Conservation (phyloP, 2,329 filamentous ascomycete species). For the Claviceps humidiphila region DNA sequence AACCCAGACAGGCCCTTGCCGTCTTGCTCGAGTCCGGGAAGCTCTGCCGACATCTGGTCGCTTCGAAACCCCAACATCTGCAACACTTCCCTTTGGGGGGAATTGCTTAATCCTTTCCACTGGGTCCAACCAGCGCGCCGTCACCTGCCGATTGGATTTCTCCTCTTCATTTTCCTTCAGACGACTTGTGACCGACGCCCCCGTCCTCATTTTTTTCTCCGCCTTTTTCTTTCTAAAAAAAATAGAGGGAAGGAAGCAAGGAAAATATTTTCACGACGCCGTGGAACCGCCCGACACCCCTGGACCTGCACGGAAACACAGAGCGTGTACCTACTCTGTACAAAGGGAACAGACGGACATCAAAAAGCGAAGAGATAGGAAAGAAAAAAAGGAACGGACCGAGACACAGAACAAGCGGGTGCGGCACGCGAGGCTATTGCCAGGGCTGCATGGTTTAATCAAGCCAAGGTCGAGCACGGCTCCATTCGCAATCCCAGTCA, state of each 20-base stretch:
- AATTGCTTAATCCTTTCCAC: constrained; percentile 3
- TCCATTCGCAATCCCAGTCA: constrained; percentile 6
- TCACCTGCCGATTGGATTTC: background rate
- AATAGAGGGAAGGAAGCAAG: background rate
- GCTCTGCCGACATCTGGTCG: background rate
- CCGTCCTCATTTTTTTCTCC: background rate
- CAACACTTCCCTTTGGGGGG: background rate
- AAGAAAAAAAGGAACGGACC: background rate
- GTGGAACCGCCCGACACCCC: background rate
- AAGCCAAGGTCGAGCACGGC: constrained; percentile 1
- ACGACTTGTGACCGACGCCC: background rate
- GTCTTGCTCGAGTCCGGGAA: background rate
- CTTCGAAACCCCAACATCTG: constrained; percentile 1
- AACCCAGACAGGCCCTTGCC: background rate
- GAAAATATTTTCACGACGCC: background rate
- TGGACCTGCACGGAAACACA: background rate
- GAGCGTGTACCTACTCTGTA: background rate
- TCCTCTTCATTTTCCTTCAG: background rate
- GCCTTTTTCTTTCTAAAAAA: background rate
- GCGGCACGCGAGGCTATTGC: constrained; percentile 4
- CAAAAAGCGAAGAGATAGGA: background rate
- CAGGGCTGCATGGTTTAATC: constrained; percentile 2
- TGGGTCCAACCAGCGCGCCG: constrained; percentile 2
- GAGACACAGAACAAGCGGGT: constrained; percentile 1
- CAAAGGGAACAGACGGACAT: background rate